phyloP scores from a whole-genome alignment of 169 alveolate species.

The Blepharisma undulans region DNA sequence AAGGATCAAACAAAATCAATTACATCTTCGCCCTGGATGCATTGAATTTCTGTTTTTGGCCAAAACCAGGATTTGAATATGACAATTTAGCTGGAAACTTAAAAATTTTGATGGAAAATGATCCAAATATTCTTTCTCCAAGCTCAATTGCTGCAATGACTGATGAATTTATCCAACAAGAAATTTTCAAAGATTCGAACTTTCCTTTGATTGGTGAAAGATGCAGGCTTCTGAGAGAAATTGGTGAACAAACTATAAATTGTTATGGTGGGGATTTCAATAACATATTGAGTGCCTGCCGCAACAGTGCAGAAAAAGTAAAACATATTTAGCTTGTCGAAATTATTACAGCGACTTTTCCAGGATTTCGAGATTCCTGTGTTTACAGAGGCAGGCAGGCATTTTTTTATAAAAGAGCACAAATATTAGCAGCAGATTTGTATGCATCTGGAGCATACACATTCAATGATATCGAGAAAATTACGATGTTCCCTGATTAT shows the following conservation, averaged over 20 bases:
- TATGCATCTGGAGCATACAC: constrained; percentile 72
- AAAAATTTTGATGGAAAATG: constrained; percentile 51
- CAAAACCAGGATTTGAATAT: constrained; percentile 78
- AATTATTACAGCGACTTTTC: constrained; percentile 57
- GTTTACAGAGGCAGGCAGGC: constrained; percentile 82
- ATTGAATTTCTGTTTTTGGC: constrained; percentile 91
- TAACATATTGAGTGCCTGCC: constrained; percentile 58
- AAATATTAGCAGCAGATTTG: constrained; percentile 84
- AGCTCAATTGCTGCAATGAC: constrained; percentile 55
- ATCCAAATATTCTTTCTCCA: constrained; percentile 63
- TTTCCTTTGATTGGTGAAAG: constrained; percentile 77
- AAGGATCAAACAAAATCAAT: constrained; percentile 57
- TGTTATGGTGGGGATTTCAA: constrained; percentile 64
- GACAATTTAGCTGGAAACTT: constrained; percentile 71
- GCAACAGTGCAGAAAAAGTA: constrained; percentile 59
- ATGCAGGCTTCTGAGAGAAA: constrained; percentile 77
- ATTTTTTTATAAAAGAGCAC: constrained; percentile 85
- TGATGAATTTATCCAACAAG: constrained; percentile 55
- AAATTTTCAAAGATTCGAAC: constrained; percentile 58
- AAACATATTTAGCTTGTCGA: constrained; percentile 39
- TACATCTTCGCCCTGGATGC: constrained; percentile 83
- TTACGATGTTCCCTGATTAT: constrained; percentile 91
- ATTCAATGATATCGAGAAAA: constrained; percentile 68
- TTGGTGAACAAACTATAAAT: constrained; percentile 57
- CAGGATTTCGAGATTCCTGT: constrained; percentile 86